A percentile compares a stretch with the other conserved stretches of the same genome.
Conservation (phyloP, 441 rosid genomes). For the Francoa sonchifolia region DNA sequence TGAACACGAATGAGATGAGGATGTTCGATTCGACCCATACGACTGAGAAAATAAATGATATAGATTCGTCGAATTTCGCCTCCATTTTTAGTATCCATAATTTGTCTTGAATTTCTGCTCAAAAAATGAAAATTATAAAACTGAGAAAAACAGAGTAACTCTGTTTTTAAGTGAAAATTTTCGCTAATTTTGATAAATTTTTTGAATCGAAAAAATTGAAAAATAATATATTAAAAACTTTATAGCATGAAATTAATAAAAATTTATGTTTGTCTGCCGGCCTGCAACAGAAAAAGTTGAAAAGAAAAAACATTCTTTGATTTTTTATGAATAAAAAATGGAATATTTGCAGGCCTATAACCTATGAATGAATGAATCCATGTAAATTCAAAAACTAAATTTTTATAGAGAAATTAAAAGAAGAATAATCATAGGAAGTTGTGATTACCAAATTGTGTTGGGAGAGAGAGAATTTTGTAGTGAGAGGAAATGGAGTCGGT, state of each 20-base stretch:
- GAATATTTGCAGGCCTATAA: no score
- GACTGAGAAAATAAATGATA: conserved; percentile 51
- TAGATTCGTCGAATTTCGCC: conserved; percentile 48
- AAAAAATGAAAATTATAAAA: no score
- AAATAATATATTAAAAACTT: neutral
- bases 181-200: neutral
- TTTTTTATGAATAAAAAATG: no score
- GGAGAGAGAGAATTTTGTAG: neutral
- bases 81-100: conserved; percentile 9
- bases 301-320: conserved; percentile 2
- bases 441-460: no score
- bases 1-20: conserved; percentile 60
- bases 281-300: conserved; percentile 11
- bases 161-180: no score
- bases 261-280: conserved; percentile 17
- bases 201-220: neutral
- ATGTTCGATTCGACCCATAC: conserved; percentile 37
- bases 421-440: no score
- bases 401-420: no score
- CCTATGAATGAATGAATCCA: no score
- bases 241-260: neutral
- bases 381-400: no score
- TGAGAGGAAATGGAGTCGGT: no score
- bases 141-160: no score
- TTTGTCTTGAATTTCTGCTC: no score